These are phyloP conservation scores for Cercospora sojina DNA, from an alignment of 2,329 filamentous ascomycete species.

Conservation along the genomic window DNA sequence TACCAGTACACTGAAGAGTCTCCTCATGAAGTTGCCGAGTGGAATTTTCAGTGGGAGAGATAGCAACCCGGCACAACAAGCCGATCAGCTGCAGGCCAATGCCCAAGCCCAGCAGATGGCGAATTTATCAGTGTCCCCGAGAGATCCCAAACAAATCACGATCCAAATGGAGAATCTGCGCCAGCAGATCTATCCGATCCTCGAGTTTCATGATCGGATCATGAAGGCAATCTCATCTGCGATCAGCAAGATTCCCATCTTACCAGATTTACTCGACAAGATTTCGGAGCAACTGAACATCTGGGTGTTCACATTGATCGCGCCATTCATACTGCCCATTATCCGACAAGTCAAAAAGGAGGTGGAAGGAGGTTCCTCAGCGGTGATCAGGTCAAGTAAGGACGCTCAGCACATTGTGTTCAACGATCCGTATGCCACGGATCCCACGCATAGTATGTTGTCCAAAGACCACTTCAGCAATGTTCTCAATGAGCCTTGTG, in stretches of 20 bases:
- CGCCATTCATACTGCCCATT: slow-evolving; percentile 82
- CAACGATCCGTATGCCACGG: slow-evolving; percentile 68
- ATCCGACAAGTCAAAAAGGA: slow-evolving; percentile 84
- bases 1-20: slow-evolving; percentile 74
- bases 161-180: slow-evolving; percentile 69
- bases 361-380: slow-evolving; percentile 77
- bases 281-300: slow-evolving; percentile 82
- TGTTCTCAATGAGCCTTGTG: slow-evolving; percentile 81
- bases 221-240: slow-evolving; percentile 75
- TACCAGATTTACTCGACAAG: slow-evolving; percentile 82
- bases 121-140: slow-evolving; percentile 70
- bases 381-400: slow-evolving; percentile 82
- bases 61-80: slow-evolving; percentile 70
- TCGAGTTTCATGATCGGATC: slow-evolving; percentile 87
- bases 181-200: slow-evolving; percentile 79
- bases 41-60: slow-evolving; percentile 67
- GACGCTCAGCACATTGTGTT: slow-evolving; percentile 86
- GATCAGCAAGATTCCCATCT: slow-evolving; percentile 79
- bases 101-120: slow-evolving; percentile 73
- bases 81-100: slow-evolving; percentile 76
- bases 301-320: slow-evolving; percentile 89
- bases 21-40: slow-evolving; percentile 79
- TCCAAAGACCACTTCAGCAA: slow-evolving; percentile 96
- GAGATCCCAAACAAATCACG: slow-evolving; percentile 81
- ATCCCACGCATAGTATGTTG: slow-evolving; percentile 93